Evolutionary conservation across 306 rosid species (phyloP).

Genomic region (Prunus mira): DNA sequence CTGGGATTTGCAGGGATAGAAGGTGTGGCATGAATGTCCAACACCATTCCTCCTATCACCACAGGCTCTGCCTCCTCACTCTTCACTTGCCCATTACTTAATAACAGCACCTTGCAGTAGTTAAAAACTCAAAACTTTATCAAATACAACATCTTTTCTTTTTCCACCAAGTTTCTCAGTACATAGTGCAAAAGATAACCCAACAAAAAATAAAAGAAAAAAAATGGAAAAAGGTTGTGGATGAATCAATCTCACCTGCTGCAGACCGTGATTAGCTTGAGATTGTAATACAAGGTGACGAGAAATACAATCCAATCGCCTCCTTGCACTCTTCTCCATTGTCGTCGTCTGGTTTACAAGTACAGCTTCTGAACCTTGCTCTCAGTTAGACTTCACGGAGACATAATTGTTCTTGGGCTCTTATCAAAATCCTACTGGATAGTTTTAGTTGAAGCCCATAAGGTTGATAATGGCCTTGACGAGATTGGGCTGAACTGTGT

Average conservation of each 20-base stretch:
- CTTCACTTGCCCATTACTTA: slow-evolving; percentile 32
- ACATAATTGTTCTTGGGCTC: too few species aligned
- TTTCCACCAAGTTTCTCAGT: neutral
- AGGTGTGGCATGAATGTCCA: slow-evolving; percentile 67
- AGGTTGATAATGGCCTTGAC: neutral
- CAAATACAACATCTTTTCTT: neutral
- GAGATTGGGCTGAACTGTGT: neutral
- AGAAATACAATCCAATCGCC: slow-evolving; percentile 36
- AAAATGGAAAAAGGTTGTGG: neutral
- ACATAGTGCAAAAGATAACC: neutral
- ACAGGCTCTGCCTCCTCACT: slow-evolving; percentile 46
- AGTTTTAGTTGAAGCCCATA: neutral
- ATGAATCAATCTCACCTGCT: slow-evolving; percentile 18
- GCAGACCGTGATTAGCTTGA: slow-evolving; percentile 17
- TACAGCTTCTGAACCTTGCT: neutral
- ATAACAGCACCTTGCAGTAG: slow-evolving; percentile 13
- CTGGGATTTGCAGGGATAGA: slow-evolving; percentile 32
- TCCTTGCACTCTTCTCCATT: slow-evolving; percentile 33
- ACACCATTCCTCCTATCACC: slow-evolving; percentile 84
- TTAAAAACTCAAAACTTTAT: neutral
- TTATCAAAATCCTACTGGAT: too few species aligned
- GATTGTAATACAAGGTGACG: slow-evolving; percentile 23
- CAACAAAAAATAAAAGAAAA: neutral
- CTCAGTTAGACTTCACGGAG: neutral
- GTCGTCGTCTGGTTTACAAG: neutral